A percentile compares a stretch with the other conserved stretches of the same genome.
These are phyloP conservation scores for Tetracladium marchalianum DNA, from an alignment of 495 filamentous ascomycete species.

Conservation along the genomic window DNA sequence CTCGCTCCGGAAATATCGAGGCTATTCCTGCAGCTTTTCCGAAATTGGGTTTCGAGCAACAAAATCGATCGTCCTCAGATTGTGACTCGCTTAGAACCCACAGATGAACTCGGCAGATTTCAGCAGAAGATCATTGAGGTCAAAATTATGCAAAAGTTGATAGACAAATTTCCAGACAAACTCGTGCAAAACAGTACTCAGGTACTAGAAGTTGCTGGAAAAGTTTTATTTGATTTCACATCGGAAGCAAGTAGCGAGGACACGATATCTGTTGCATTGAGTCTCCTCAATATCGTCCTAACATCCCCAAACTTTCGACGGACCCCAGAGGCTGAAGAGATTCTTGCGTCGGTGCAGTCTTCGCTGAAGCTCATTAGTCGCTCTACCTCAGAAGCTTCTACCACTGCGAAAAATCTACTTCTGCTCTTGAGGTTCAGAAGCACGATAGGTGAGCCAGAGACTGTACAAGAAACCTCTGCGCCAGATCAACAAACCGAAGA, in stretches of 20 bases:
- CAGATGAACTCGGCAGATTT: constrained; percentile 27
- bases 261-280: constrained; percentile 49
- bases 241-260: constrained; percentile 31
- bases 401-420: constrained; percentile 46
- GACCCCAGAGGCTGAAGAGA: constrained; percentile 31
- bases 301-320: constrained; percentile 51
- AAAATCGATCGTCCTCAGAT: neutral
- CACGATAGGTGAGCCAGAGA: constrained; percentile 3
- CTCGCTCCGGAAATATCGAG: constrained; percentile 48
- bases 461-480: constrained; percentile 14
- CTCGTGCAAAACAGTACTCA: constrained; percentile 53
- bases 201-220: constrained; percentile 50
- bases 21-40: constrained; percentile 54
- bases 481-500: constrained; percentile 46
- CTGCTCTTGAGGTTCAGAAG: constrained; percentile 44
- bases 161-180: constrained; percentile 55
- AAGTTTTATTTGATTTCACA: constrained; percentile 38
- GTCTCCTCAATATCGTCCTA: constrained; percentile 56
- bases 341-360: constrained; percentile 41
- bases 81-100: constrained; percentile 7
- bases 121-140: constrained; percentile 45
- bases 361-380: constrained; percentile 36
- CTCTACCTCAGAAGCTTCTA: constrained; percentile 24
- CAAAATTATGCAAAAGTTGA: constrained; percentile 57
- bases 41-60: constrained; percentile 42